These are phyloP conservation scores for Trapa bicornis DNA, from an alignment of 345 rosid species.

Conservation along the genomic window DNA sequence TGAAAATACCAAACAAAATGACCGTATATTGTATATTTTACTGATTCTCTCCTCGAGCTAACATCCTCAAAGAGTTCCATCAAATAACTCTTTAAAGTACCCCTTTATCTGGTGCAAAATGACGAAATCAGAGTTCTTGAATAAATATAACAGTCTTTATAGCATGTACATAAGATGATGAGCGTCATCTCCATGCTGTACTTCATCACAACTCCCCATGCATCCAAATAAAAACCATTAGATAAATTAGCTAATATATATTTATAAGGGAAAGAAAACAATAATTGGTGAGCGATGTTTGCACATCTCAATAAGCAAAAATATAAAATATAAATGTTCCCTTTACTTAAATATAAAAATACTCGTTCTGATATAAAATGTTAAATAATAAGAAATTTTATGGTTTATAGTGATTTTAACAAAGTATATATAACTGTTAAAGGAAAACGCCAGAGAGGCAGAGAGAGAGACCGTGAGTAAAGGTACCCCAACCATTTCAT, in stretches of 20 bases:
- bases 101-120: constrained; percentile 34
- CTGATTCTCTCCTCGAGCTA: no score
- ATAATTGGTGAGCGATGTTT: neutral
- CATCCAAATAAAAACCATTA: constrained; percentile 6
- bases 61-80: no score
- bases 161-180: neutral
- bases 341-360: no score
- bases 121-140: constrained; percentile 1
- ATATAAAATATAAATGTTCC: no score
- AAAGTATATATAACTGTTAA: no score
- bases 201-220: constrained; percentile 93
- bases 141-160: neutral
- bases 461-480: neutral
- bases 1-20: constrained; percentile 59
- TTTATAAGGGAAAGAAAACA: constrained; percentile 1
- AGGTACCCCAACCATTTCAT: neutral
- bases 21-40: constrained; percentile 31
- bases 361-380: no score
- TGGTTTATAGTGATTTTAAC: no score
- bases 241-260: neutral
- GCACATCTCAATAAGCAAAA: neutral
- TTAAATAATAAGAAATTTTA: no score
- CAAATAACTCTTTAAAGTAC: no score
- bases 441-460: neutral
- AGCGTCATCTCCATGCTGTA: constrained; percentile 64